Conservation (phyloP, 192 early-diverging fungal species). For the Coemansia sp. region DNA sequence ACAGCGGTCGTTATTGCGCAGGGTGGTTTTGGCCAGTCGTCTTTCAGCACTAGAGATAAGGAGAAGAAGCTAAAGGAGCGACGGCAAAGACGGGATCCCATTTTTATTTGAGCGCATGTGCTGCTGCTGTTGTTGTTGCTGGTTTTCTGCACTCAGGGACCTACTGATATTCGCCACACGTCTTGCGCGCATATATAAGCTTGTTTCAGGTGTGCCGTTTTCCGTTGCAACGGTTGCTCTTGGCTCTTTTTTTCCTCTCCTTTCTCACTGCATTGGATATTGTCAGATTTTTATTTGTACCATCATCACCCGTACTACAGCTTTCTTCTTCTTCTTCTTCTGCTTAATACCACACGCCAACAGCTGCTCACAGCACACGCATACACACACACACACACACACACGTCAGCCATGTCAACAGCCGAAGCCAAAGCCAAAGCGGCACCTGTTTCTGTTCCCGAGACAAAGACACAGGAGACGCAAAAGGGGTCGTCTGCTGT, state of each 20-base stretch:
- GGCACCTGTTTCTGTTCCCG: conserved; percentile 2
- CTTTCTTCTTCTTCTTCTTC: neutral
- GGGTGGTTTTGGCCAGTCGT: too few species aligned
- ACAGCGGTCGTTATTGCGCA: too few species aligned
- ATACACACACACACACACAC: neutral
- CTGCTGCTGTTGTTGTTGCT: too few species aligned
- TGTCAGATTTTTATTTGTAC: neutral
- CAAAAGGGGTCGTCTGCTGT: conserved; percentile 36
- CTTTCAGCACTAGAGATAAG: too few species aligned
- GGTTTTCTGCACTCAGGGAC: too few species aligned
- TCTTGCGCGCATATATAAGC: neutral
- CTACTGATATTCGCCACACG: too few species aligned
- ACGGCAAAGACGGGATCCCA: too few species aligned
- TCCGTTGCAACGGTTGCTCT: neutral
- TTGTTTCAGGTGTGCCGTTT: neutral
- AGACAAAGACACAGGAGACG: conserved; percentile 16
- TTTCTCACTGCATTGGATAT: neutral
- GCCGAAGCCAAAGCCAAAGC: conserved; percentile 9
- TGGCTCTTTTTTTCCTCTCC: neutral
- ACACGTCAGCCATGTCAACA: conserved; percentile 24
- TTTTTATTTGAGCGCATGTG: too few species aligned
- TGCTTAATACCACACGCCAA: conserved; percentile 1
- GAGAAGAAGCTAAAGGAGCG: too few species aligned
- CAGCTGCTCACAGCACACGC: neutral
- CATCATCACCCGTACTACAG: neutral